Conservation (phyloP, 352 stramenopile genomes). For the Globisporangium echinulatum region DNA sequence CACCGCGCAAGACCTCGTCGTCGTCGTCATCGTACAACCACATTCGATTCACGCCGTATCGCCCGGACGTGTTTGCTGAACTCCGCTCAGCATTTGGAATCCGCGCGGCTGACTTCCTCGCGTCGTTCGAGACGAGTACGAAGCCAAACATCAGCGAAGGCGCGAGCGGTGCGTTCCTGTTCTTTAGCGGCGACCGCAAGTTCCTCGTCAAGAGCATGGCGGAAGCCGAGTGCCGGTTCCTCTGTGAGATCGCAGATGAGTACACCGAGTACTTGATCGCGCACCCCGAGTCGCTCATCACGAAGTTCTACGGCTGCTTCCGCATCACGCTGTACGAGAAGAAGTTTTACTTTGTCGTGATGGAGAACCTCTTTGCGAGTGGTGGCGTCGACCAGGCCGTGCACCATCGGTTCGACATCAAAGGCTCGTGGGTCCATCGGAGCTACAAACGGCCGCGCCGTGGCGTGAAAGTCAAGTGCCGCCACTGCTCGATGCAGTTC, state of each 20-base stretch:
- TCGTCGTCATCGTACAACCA: constrained; percentile 23
- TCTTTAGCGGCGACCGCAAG: constrained; percentile 86
- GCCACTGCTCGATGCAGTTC: constrained; percentile 84
- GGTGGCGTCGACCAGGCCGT: constrained; percentile 58
- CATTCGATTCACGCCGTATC: constrained; percentile 76
- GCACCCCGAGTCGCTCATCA: constrained; percentile 73
- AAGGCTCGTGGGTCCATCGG: constrained; percentile 88
- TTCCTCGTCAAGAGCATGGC: constrained; percentile 90
- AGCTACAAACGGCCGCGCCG: constrained; percentile 71
- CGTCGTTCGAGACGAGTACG: constrained; percentile 74
- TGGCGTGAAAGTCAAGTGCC: constrained; percentile 77
- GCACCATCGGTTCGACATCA: constrained; percentile 88
- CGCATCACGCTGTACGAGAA: constrained; percentile 88
- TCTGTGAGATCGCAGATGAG: constrained; percentile 78
- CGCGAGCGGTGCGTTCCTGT: constrained; percentile 89
- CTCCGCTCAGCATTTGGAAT: constrained; percentile 69
- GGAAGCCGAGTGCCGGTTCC: constrained; percentile 71
- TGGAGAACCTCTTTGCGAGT: constrained; percentile 84
- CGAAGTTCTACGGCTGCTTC: constrained; percentile 88
- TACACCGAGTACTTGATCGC: constrained; percentile 83
- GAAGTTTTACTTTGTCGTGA: constrained; percentile 90
- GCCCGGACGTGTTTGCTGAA: constrained; percentile 63
- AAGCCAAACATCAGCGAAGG: constrained; percentile 89
- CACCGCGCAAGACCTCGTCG: constrained; percentile 7
- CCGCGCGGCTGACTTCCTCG: constrained; percentile 49